Base-by-base conservation (phyloP, 345 rosid genomes). In the Fremontodendron californicum region DNA sequence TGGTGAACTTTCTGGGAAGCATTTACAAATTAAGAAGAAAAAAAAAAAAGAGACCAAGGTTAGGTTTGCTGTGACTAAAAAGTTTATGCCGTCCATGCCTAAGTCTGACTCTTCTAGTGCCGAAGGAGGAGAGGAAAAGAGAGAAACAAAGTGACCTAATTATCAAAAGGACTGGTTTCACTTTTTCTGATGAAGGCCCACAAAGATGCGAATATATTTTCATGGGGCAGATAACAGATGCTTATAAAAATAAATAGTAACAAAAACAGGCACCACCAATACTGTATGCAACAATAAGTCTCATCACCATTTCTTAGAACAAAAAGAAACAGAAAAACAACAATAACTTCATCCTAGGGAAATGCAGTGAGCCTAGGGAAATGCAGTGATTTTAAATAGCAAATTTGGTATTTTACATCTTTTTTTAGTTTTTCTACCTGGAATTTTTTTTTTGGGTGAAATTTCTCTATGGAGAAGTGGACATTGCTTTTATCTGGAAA, bases 11-110 rank as follows among this genome's bases (percentile, higher is more conserved):
- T 40, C 52, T 58, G 4, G 21, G 33, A 33, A 75, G 45, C 57
- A 63, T 54, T 43, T 54, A 9, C 49, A 33, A 29, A 31, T 1
- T 27, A 48, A 16, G 39, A 48, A 35, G 21, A 21, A 54, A 27
- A n/a, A 18, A 33, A 27, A 21, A 16, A 52, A 9, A 49, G 58
- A 52, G 40, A 71, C 8, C 11, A 75, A 42, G 39, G 25, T 67
- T 15, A 76, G 73, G 72, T 76, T 31, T 15, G 63, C 9, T 51
- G 31, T 76, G 63, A 51, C 18, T 61, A 61, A 75, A 75, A 49
- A 21, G 31, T 21, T 63, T 33, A 48, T 19, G 60, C 51, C 51
- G 40, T 35, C 78, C 73, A 76, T 54, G 27, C 40, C 52, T 23
- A 76, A 76, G 37, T 40, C 29, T 51, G 55, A 40, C 74, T 29